Conservation (phyloP, 2,329 filamentous ascomycete genomes). For the Dothistroma pini region DNA sequence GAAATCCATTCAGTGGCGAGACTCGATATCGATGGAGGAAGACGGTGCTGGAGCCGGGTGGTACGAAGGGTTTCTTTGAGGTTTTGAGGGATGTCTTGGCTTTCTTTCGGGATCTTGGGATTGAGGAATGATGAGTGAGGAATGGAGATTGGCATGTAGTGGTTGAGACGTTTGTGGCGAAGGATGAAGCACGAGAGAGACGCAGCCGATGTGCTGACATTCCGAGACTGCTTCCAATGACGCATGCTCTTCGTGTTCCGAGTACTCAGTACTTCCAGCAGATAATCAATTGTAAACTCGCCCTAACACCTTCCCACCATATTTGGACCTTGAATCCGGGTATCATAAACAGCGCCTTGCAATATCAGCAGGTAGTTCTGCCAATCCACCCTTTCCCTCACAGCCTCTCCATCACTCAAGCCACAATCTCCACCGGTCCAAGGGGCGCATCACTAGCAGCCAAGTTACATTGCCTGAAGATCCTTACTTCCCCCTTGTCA, state of each 20-base stretch:
- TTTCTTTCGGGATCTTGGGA: background rate
- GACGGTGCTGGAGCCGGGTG: too few relatives aligned
- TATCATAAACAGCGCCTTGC: slow-evolving; percentile 12
- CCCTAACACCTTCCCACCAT: background rate
- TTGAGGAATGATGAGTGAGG: background rate
- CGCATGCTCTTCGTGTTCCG: too few relatives aligned
- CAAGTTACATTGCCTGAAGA: slow-evolving; percentile 77
- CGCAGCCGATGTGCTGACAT: too few relatives aligned
- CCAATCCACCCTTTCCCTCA: slow-evolving; percentile 1
- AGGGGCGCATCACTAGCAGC: slow-evolving; percentile 59
- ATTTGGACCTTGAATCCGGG: background rate
- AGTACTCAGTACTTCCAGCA: too few relatives aligned
- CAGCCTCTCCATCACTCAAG: background rate
- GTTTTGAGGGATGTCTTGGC: too few relatives aligned
- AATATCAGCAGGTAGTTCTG: slow-evolving; percentile 14
- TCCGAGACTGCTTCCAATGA: too few relatives aligned
- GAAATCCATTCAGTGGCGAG: too few relatives aligned
- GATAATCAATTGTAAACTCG: too few relatives aligned
- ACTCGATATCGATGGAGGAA: too few relatives aligned
- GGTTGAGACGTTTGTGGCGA: too few relatives aligned
- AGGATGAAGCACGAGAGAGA: too few relatives aligned
- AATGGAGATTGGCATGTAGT: background rate
- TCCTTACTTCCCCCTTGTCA: slow-evolving; percentile 64
- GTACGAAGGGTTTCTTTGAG: too few relatives aligned
- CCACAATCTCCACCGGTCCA: slow-evolving; percentile 39